Percentiles rank a stretch among this genome's conserved stretches.
These are phyloP conservation scores for Xanthoconium separans DNA, from an alignment of 1,284 basidiomycete genomes.

Conservation along the genomic window DNA sequence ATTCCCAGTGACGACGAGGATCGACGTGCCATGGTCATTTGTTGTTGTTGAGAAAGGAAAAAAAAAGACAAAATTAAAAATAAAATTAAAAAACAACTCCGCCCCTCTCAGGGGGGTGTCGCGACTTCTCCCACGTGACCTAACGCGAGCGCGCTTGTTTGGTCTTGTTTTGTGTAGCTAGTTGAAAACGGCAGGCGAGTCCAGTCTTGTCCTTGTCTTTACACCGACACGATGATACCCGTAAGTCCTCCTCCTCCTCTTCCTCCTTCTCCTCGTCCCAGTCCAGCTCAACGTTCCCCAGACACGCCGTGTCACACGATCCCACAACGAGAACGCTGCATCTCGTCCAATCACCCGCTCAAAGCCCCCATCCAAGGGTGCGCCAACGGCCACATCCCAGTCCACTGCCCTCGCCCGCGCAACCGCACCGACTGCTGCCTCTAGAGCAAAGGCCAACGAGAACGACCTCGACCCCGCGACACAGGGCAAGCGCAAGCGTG, in stretches of 20 bases:
- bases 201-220: constrained; percentile 17
- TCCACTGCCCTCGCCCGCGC: constrained; percentile 43
- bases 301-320: constrained; percentile 59
- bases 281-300: constrained; percentile 20
- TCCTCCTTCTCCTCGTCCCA: background rate
- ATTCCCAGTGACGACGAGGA: constrained; percentile 38
- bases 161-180: constrained; percentile 30
- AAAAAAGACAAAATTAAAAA: background rate
- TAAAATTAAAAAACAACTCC: background rate
- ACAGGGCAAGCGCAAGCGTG: constrained; percentile 69
- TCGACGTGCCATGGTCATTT: too few relatives aligned
- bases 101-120: constrained; percentile 18
- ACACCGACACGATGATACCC: constrained; percentile 32
- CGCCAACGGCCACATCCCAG: constrained; percentile 38
- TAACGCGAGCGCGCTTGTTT: constrained; percentile 36
- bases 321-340: constrained; percentile 64
- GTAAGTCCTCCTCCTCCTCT: constrained; percentile 10
- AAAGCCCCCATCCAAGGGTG: constrained; percentile 50
- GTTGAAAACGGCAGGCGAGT: constrained; percentile 37
- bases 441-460: constrained; percentile 47
- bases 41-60: constrained; percentile 2
- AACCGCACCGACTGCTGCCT: constrained; percentile 47
- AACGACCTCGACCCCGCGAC: constrained; percentile 43
- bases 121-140: constrained; percentile 20
- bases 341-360: constrained; percentile 55